phyloP scores from a whole-genome alignment of 2,329 filamentous ascomycete species.

The Aspergillus sp. region DNA sequence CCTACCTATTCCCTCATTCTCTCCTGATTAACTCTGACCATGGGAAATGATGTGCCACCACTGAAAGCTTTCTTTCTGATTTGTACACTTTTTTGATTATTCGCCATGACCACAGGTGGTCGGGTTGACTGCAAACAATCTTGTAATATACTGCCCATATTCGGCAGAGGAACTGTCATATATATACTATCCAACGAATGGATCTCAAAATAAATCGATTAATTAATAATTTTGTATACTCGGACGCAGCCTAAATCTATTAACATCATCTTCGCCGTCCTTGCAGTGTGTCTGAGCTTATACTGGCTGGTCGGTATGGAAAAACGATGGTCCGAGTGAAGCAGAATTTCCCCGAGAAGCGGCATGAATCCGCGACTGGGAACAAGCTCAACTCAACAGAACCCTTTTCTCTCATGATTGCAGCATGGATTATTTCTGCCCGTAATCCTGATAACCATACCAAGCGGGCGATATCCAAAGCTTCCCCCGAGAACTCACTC shows the following conservation, averaged over 20 bases:
- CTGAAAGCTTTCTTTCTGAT: slow-evolving; percentile 11
- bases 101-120: slow-evolving; percentile 23
- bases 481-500: neutral
- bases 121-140: slow-evolving; percentile 23
- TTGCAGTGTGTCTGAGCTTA: neutral
- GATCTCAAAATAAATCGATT: neutral
- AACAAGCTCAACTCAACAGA: neutral
- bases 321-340: slow-evolving; percentile 27
- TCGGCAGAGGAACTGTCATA: slow-evolving; percentile 20
- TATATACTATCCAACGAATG: slow-evolving; percentile 14
- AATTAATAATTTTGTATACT: neutral
- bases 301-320: slow-evolving; percentile 17
- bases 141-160: slow-evolving; percentile 35
- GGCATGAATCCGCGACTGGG: neutral
- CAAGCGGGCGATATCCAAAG: neutral
- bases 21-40: slow-evolving; percentile 10
- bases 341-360: slow-evolving; percentile 33
- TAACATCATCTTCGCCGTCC: neutral
- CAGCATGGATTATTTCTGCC: neutral
- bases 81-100: slow-evolving; percentile 21
- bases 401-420: neutral
- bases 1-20: slow-evolving; percentile 23
- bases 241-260: neutral
- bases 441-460: neutral
- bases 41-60: slow-evolving; percentile 10